These are phyloP conservation scores for Carex arenaria DNA, from an alignment of 202 grass and related monocot genomes.

Conservation along the genomic window DNA sequence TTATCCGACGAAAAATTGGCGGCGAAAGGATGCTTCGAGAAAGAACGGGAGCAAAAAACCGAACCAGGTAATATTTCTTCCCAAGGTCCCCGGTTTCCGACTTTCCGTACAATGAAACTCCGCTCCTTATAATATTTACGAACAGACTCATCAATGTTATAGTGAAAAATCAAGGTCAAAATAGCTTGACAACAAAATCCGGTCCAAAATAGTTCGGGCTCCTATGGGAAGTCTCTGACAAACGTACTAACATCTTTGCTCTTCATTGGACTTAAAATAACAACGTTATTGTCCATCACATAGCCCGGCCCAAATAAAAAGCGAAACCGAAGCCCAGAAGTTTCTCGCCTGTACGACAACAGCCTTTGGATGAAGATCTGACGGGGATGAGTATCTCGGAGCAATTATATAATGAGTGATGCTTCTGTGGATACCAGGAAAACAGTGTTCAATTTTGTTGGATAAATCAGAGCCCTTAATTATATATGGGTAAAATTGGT, in stretches of 20 bases:
- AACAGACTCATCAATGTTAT: too few relatives aligned
- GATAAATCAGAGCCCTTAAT: too few relatives aligned
- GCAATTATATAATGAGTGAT: neutral
- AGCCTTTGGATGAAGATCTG: neutral
- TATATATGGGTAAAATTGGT: too few relatives aligned
- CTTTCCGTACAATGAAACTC: neutral
- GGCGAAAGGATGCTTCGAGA: slow-evolving; percentile 24
- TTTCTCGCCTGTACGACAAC: neutral
- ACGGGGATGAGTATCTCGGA: neutral
- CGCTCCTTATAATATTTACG: neutral
- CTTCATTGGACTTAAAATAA: too few relatives aligned
- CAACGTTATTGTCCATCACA: too few relatives aligned
- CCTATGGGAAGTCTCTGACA: neutral
- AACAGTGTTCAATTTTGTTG: too few relatives aligned
- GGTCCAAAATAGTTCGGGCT: neutral
- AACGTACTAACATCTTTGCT: too few relatives aligned
- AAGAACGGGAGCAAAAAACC: neutral
- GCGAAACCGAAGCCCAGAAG: neutral
- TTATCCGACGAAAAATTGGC: neutral
- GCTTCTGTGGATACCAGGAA: too few relatives aligned
- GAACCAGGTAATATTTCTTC: neutral
- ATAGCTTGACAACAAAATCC: neutral
- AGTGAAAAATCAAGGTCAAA: too few relatives aligned
- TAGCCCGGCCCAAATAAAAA: neutral
- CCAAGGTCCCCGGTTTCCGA: neutral